Percentiles rank a stretch among this genome's conserved stretches.
Evolutionary conservation across 2,329 filamentous ascomycete genomes (phyloP).

Genomic region (Endocalyx cinctus): DNA sequence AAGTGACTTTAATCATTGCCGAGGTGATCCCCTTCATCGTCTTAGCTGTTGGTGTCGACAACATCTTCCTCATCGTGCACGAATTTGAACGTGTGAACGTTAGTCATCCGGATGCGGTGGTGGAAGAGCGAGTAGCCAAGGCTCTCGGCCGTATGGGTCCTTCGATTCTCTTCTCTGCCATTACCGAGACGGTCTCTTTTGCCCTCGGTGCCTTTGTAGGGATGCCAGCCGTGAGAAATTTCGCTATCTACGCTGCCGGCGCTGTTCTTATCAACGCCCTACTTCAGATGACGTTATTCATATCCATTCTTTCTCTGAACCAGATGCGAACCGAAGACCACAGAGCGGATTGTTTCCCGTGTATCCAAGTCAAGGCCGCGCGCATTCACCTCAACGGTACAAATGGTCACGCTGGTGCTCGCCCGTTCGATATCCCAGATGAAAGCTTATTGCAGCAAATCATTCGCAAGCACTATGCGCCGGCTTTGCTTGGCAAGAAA

Average conservation of each 20-base stretch:
- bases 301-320: slow-evolving; percentile 86
- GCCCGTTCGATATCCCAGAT: slow-evolving; percentile 70
- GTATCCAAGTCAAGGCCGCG: slow-evolving; percentile 73
- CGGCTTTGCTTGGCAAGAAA: slow-evolving; percentile 72
- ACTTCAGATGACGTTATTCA: slow-evolving; percentile 96
- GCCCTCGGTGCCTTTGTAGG: slow-evolving; percentile 88
- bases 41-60: slow-evolving; percentile 93
- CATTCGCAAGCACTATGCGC: slow-evolving; percentile 86
- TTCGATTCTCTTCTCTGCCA: slow-evolving; percentile 91
- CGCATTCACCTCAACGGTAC: slow-evolving; percentile 59
- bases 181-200: slow-evolving; percentile 91
- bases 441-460: slow-evolving; percentile 82
- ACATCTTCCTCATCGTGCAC: slow-evolving; percentile 97
- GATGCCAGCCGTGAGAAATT: slow-evolving; percentile 97
- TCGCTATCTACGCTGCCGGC: slow-evolving; percentile 92
- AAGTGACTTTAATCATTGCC: slow-evolving; percentile 94
- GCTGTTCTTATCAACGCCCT: slow-evolving; percentile 96
- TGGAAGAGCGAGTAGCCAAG: slow-evolving; percentile 80
- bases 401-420: slow-evolving; percentile 54
- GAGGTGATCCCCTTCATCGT: slow-evolving; percentile 98
- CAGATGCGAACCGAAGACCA: slow-evolving; percentile 85
- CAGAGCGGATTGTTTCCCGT: slow-evolving; percentile 89
- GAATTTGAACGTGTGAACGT: slow-evolving; percentile 95
- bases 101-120: slow-evolving; percentile 81
- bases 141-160: slow-evolving; percentile 95